phyloP scores from a whole-genome alignment of 768 basidiomycete species.

The Tephrocybe sp. region DNA sequence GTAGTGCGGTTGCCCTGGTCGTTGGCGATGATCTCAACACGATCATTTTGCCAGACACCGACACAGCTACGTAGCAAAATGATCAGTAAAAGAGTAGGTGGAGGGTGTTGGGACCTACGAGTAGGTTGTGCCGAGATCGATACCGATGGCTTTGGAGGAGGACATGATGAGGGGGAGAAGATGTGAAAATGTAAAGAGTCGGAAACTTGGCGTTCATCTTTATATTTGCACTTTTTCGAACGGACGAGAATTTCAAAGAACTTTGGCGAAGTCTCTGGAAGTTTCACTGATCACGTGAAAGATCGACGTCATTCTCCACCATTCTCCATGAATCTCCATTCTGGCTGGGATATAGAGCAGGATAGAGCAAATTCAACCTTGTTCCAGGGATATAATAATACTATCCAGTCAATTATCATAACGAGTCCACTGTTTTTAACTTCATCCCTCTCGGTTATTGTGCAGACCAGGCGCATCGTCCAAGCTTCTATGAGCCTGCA shows the following conservation, averaged over 20 bases:
- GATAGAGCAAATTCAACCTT: not conserved
- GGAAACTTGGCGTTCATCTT: conserved; percentile 23
- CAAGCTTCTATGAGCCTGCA: conserved; percentile 83
- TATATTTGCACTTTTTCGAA: conserved; percentile 37
- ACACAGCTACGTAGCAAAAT: conserved; percentile 67
- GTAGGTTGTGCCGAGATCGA: conserved; percentile 91
- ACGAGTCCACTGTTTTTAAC: conserved; percentile 4
- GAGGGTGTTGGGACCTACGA: conserved; percentile 60
- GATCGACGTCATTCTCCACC: conserved; percentile 16
- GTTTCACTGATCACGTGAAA: conserved; percentile 37
- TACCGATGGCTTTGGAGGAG: conserved; percentile 81
- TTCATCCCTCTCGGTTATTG: conserved; percentile 19
- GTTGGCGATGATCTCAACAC: conserved; percentile 97
- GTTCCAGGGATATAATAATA: conserved; percentile 5
- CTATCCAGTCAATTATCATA: not conserved
- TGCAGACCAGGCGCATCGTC: conserved; percentile 45
- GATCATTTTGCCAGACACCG: conserved; percentile 99
- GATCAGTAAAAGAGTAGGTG: conserved; percentile 9
- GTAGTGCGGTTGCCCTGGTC: conserved; percentile 95
- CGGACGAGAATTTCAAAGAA: conserved; percentile 33
- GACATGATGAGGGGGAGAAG: conserved; percentile 36
- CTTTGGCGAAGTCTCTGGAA: conserved; percentile 46
- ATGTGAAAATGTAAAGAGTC: conserved; percentile 14
- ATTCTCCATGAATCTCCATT: no score
- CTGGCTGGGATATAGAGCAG: no score